A percentile compares a stretch with the other conserved stretches of the same genome.
These are phyloP conservation scores for Meripilus lineatus DNA, from an alignment of 1,284 basidiomycete genomes.

Conservation along the genomic window DNA sequence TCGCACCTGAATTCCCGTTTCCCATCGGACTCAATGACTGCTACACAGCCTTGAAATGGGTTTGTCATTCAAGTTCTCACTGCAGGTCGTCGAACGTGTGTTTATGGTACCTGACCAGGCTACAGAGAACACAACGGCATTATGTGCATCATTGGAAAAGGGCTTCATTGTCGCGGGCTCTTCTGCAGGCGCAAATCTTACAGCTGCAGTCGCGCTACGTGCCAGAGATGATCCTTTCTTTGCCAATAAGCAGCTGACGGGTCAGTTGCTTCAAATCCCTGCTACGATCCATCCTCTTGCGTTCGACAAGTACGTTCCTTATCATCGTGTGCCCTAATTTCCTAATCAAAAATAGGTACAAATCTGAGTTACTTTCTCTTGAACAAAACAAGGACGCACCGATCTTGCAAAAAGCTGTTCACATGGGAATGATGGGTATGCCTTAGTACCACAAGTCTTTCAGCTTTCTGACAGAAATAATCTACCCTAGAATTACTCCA, in stretches of 20 bases:
- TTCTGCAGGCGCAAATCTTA: constrained; percentile 15
- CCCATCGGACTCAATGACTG: constrained; percentile 9
- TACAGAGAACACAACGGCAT: constrained; percentile 2
- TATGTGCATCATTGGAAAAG: constrained; percentile 6
- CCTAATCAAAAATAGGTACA: too few species aligned
- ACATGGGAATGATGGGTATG: too few species aligned
- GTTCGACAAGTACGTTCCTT: too few species aligned
- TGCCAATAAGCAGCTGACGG: constrained; percentile 8
- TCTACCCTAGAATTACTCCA: background rate
- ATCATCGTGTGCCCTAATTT: too few species aligned
- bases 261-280: constrained; percentile 12
- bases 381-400: constrained; percentile 1
- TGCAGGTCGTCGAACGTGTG: background rate
- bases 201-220: constrained; percentile 11
- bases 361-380: background rate
- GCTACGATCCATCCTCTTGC: constrained; percentile 8
- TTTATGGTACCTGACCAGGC: background rate
- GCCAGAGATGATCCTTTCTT: constrained; percentile 13
- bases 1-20: constrained; percentile 10
- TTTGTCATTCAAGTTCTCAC: background rate
- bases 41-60: constrained; percentile 11
- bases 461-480: too few species aligned
- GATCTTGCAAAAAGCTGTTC: background rate
- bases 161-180: constrained; percentile 14
- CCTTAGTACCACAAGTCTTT: too few species aligned